These are phyloP conservation scores for Glaciozyma antarctica DNA, from an alignment of 768 basidiomycete genomes.

Conservation along the genomic window DNA sequence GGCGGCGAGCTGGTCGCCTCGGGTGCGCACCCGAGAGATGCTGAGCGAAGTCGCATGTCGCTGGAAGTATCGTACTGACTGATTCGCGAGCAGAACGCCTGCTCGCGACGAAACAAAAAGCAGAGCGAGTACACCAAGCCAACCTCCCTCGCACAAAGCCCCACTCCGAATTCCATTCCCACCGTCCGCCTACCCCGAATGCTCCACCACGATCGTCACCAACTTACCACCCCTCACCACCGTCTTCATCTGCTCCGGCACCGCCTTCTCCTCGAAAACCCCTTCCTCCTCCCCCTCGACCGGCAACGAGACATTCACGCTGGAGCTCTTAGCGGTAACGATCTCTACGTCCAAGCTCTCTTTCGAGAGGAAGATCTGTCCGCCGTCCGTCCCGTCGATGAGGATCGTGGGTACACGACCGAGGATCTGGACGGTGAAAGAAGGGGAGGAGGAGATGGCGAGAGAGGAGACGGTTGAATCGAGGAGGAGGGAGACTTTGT, in stretches of 20 bases:
- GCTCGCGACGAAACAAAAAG: too few relatives aligned
- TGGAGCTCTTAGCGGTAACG: conserved; percentile 87
- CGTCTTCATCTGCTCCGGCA: conserved; percentile 94
- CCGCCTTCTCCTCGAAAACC: conserved; percentile 73
- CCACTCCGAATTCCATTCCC: not conserved
- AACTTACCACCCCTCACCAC: conserved; percentile 70
- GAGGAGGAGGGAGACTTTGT: conserved; percentile 74
- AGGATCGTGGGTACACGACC: conserved; percentile 85
- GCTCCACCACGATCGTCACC: conserved; percentile 81
- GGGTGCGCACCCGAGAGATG: too few relatives aligned
- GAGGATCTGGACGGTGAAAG: conserved; percentile 84
- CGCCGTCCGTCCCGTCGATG: conserved; percentile 87
- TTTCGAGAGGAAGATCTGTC: conserved; percentile 85
- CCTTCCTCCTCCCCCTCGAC: conserved; percentile 78
- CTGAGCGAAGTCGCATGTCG: too few relatives aligned
- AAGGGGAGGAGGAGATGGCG: conserved; percentile 80
- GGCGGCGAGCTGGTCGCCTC: too few relatives aligned
- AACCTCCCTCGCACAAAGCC: too few relatives aligned
- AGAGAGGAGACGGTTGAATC: conserved; percentile 89
- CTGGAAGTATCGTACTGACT: too few relatives aligned
- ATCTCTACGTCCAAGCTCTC: conserved; percentile 61
- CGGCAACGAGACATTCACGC: conserved; percentile 72
- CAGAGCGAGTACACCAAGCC: too few relatives aligned
- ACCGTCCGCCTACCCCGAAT: conserved; percentile 48
- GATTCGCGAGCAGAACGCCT: too few relatives aligned